phyloP scores from a whole-genome alignment of 495 filamentous ascomycete species.

The Zalerion maritima region DNA sequence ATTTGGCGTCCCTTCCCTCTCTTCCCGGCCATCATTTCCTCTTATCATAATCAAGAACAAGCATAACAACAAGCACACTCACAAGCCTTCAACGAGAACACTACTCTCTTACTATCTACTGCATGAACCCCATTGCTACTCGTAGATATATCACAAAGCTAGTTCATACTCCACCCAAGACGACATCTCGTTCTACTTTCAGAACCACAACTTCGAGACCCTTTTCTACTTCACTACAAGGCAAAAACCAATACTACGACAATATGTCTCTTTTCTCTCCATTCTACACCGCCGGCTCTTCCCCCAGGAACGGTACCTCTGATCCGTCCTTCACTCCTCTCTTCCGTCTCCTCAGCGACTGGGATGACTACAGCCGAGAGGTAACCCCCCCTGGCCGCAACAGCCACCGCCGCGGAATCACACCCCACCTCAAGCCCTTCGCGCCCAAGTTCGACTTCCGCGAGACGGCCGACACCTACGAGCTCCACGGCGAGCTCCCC shows the following conservation, averaged over 20 bases:
- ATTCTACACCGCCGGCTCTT: constrained; percentile 30
- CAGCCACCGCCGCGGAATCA: constrained; percentile 11
- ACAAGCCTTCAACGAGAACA: no score
- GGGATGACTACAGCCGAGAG: constrained; percentile 38
- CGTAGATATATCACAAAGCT: no score
- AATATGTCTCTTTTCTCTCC: constrained; percentile 56
- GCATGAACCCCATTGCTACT: no score
- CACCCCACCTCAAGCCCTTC: constrained; percentile 32
- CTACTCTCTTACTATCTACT: no score
- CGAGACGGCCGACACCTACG: constrained; percentile 51
- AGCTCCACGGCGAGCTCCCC: constrained; percentile 79
- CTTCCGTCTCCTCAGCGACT: constrained; percentile 67
- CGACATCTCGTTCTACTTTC: background rate
- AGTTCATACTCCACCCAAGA: no score
- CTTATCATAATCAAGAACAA: no score
- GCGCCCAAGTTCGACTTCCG: constrained; percentile 68
- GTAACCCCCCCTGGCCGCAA: constrained; percentile 10
- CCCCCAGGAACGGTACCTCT: no score
- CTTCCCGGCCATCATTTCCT: no score
- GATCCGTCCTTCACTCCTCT: constrained; percentile 45
- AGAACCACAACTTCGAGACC: no score
- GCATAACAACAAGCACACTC: no score
- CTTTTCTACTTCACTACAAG: constrained; percentile 4
- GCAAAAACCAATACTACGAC: constrained; percentile 8
- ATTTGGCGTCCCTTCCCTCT: no score